A percentile compares a stretch with the other conserved stretches of the same genome.
Conservation (phyloP, 1,284 basidiomycete species). For the Sphagnurus paluster region DNA sequence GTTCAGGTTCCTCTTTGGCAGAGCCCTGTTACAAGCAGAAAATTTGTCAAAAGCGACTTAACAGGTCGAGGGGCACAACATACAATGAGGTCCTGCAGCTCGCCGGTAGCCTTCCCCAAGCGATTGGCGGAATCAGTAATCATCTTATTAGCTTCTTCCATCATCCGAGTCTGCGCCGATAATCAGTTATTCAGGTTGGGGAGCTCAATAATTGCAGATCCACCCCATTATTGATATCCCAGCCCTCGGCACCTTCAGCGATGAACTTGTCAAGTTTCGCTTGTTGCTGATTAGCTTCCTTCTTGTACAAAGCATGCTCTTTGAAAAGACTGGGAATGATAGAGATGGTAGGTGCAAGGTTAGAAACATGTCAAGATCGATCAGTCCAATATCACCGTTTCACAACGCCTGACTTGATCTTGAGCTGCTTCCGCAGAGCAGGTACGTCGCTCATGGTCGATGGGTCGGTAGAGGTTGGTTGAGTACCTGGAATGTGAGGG, state of each 20-base stretch:
- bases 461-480: background rate
- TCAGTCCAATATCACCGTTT: conserved; percentile 52
- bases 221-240: conserved; percentile 82
- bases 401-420: conserved; percentile 76
- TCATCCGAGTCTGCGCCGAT: conserved; percentile 65
- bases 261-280: conserved; percentile 64
- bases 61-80: conserved; percentile 34
- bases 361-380: background rate
- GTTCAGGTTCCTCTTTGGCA: conserved; percentile 48
- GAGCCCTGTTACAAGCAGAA: conserved; percentile 35
- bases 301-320: conserved; percentile 68
- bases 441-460: conserved; percentile 47
- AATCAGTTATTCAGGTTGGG: conserved; percentile 6
- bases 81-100: conserved; percentile 72
- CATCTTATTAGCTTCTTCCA: conserved; percentile 83
- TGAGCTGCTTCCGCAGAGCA: conserved; percentile 64
- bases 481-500: background rate
- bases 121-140: conserved; percentile 65
- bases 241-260: conserved; percentile 68
- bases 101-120: conserved; percentile 60
- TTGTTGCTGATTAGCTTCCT: conserved; percentile 65
- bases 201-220: conserved; percentile 28
- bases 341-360: conserved; percentile 1
- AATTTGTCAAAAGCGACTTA: background rate
- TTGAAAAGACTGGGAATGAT: conserved; percentile 60